Base-by-base conservation (phyloP, 768 basidiomycete species). In the Sporobolomyces roseus region DNA sequence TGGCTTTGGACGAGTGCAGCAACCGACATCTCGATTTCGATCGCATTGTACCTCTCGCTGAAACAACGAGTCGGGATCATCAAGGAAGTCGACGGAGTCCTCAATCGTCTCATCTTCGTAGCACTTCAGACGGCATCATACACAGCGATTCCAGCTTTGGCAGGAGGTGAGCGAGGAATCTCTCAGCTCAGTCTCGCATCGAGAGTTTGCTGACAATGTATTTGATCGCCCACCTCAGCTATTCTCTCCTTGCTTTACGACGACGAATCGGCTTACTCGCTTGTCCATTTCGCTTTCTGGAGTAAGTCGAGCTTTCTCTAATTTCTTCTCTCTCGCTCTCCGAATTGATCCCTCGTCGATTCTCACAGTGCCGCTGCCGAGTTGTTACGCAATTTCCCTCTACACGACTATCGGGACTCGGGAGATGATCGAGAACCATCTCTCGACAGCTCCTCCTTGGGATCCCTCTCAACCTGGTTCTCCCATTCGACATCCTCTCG, bases 21-120 rank as follows among this genome's bases (percentile, higher is more conserved):
- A 8, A 60, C 36, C 54, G 66, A 68, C 32, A 5, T 68, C 21
- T n/a, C 30, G 61, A 52, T 68, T 38, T 53, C 61, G 2, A 23
- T 38, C 32, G 43, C 54, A 8, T 54, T 68, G 41, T 25, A 45
- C 35, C 1, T 23, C n/a, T 62, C 66, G n/a, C 61, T 68, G 17
- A 17, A 46, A n/a, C 7, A 14, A 6, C 60, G 66, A 35, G 38
- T 55, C 48, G 60, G 60, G 23, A 38, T 62, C 35, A 35, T 50
- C 45, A 14, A 16, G 7, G 21, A 25, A 8, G 61, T 61, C 13
- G 66, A 68, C 49, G 23, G 25, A 6, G 33, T 68, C 30, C 38
- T 68, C 2, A 21, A 25, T 4, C 45, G 54, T 7, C 61, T 68
- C 16, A 68, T 62, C n/a, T 13, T 55, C 36, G 27, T 56, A 21